These are phyloP conservation scores for Lactarius sanguifluus DNA, from an alignment of 768 basidiomycete genomes.

Conservation along the genomic window DNA sequence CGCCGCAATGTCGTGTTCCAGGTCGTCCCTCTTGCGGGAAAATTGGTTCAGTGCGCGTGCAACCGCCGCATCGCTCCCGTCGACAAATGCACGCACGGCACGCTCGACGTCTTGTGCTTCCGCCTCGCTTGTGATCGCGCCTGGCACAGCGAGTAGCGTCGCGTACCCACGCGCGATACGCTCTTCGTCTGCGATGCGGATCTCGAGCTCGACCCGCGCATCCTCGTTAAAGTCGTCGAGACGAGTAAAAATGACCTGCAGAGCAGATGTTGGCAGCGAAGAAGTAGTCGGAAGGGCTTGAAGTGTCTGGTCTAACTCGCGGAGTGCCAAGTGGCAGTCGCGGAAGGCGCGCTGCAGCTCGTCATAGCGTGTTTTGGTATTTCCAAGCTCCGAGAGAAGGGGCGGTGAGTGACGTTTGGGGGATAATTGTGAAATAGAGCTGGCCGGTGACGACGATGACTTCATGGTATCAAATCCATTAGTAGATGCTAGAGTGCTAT, in stretches of 20 bases:
- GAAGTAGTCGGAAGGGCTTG: conserved; percentile 29
- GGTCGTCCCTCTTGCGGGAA: conserved; percentile 61
- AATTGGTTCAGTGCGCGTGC: conserved; percentile 50
- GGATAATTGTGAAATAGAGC: neutral
- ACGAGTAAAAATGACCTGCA: conserved; percentile 56
- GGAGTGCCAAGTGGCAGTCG: conserved; percentile 67
- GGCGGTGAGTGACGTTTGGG: conserved; percentile 25
- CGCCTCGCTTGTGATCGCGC: conserved; percentile 40
- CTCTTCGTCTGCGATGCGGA: conserved; percentile 69
- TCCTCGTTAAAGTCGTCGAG: conserved; percentile 77
- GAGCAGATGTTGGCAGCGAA: conserved; percentile 33
- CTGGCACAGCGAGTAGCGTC: conserved; percentile 60
- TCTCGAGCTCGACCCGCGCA: conserved; percentile 79
- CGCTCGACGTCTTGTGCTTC: conserved; percentile 43
- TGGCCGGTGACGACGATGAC: conserved; percentile 3
- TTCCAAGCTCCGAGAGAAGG: conserved; percentile 48
- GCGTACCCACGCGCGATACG: conserved; percentile 66
- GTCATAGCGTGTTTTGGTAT: conserved; percentile 56
- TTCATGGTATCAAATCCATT: conserved; percentile 16
- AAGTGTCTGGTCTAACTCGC: conserved; percentile 49
- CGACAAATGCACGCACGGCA: conserved; percentile 56
- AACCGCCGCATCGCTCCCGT: conserved; percentile 51
- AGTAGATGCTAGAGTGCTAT: conserved; percentile 14
- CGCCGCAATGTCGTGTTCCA: conserved; percentile 72
- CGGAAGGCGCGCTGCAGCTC: conserved; percentile 60